Evolutionary conservation across 2,329 filamentous ascomycete genomes (phyloP).

Genomic region (Aureobasidium leucospermi): DNA sequence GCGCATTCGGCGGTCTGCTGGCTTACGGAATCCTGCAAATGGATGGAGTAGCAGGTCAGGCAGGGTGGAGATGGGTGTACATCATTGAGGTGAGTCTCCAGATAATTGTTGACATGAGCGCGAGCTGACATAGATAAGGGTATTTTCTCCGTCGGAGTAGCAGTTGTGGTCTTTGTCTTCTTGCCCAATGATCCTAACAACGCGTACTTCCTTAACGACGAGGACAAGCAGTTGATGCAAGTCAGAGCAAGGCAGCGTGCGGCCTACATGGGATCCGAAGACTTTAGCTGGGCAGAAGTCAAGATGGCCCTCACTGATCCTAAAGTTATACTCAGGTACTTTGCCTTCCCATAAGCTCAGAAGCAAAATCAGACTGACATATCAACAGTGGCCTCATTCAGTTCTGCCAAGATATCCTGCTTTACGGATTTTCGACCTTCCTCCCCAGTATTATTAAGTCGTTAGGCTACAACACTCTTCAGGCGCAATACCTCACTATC

Average conservation of each 20-base stretch:
- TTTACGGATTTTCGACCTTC: constrained; percentile 54
- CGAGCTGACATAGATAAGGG: constrained; percentile 13
- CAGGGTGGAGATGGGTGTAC: constrained; percentile 28
- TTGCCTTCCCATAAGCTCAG: background rate
- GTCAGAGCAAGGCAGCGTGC: constrained; percentile 38
- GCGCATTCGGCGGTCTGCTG: constrained; percentile 35
- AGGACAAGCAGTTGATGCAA: constrained; percentile 45
- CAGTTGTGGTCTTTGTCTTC: constrained; percentile 22
- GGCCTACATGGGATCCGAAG: constrained; percentile 44
- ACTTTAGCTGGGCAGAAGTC: constrained; percentile 47
- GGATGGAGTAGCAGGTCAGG: constrained; percentile 23
- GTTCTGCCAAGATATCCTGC: constrained; percentile 46
- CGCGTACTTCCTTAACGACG: constrained; percentile 38
- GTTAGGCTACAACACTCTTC: constrained; percentile 45
- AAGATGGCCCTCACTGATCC: constrained; percentile 41
- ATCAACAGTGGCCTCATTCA: constrained; percentile 33
- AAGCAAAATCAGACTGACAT: background rate
- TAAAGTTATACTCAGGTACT: constrained; percentile 41
- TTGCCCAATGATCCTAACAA: constrained; percentile 36
- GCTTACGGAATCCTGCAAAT: constrained; percentile 28
- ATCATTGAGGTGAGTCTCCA: constrained; percentile 21
- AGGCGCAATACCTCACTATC: constrained; percentile 49
- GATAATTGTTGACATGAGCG: no score
- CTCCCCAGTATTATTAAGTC: constrained; percentile 48
- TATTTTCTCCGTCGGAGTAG: constrained; percentile 23